phyloP scores from a whole-genome alignment of 345 rosid species.

The Laguncularia racemosa region DNA sequence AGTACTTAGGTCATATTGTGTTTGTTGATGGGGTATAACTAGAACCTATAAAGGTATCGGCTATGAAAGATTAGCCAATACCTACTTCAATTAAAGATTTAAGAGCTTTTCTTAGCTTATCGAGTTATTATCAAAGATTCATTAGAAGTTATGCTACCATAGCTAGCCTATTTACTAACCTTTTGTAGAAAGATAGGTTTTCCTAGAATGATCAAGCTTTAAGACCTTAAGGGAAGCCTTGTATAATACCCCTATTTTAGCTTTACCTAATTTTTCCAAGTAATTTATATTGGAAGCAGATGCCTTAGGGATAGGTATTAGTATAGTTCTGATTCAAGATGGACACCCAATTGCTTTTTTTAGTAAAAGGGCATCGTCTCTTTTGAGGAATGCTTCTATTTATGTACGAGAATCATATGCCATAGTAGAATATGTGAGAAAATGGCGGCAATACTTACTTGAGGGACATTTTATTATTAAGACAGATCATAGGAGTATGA shows the following conservation, averaged over 20 bases:
- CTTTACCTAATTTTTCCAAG: not conserved
- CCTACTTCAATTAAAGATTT: not conserved
- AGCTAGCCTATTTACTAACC: no score
- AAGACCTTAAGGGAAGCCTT: not conserved
- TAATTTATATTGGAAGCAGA: not conserved
- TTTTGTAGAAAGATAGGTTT: not conserved
- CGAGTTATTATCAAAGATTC: not conserved
- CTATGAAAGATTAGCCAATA: not conserved
- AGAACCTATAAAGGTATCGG: not conserved
- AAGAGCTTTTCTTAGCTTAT: constrained; percentile 1
- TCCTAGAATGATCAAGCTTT: not conserved
- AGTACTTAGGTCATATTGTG: no score
- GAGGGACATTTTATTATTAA: not conserved
- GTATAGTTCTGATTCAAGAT: no score
- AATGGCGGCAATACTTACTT: constrained; percentile 1
- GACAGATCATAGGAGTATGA: not conserved
- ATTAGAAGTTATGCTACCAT: constrained; percentile 1
- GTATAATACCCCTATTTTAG: not conserved
- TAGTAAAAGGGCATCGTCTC: not conserved
- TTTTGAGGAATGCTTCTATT: not conserved
- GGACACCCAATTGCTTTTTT: no score
- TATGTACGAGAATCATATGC: not conserved
- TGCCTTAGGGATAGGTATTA: not conserved
- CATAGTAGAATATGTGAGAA: not conserved
- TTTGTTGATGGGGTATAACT: no score